Percentiles rank a stretch among this genome's conserved stretches.
Evolutionary conservation across 306 rosid genomes (phyloP).

Genomic region (Astragalus membranaceus): DNA sequence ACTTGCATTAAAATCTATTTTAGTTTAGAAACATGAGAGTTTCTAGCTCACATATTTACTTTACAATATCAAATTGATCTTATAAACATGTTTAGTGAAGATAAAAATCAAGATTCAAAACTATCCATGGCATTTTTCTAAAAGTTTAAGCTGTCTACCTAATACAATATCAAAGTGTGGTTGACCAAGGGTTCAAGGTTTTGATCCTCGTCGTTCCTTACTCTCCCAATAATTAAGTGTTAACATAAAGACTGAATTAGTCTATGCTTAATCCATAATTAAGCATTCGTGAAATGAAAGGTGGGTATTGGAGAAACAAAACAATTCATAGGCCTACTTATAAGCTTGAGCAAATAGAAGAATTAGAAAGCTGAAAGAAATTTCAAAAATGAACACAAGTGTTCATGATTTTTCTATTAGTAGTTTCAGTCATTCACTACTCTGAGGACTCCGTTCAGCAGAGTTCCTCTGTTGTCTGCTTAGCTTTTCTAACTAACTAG

Average conservation of each 20-base stretch:
- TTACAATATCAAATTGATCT: not conserved
- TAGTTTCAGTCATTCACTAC: not conserved
- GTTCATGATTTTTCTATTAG: not conserved
- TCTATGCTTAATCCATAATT: not conserved
- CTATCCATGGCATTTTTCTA: not conserved
- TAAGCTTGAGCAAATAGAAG: not conserved
- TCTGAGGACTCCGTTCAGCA: not conserved
- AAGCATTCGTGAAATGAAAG: not conserved
- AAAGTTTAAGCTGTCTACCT: not conserved
- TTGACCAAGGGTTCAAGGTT: not conserved
- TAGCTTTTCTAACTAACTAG: not conserved
- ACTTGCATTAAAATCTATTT: not conserved
- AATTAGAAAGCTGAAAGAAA: not conserved
- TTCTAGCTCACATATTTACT: not conserved
- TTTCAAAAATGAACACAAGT: not conserved
- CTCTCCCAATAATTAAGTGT: not conserved
- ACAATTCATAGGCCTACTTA: not conserved
- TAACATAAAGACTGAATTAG: not conserved
- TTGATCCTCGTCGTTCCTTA: not conserved
- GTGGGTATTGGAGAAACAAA: not conserved
- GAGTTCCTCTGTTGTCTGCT: not conserved
- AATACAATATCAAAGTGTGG: not conserved
- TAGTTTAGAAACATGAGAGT: not conserved
- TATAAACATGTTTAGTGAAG: not conserved
- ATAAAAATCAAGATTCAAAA: conserved; percentile 1